A percentile compares a stretch with the other conserved stretches of the same genome.
phyloP scores from a whole-genome alignment of 192 early-diverging fungal species.

The Umbelopsis vinacea region DNA sequence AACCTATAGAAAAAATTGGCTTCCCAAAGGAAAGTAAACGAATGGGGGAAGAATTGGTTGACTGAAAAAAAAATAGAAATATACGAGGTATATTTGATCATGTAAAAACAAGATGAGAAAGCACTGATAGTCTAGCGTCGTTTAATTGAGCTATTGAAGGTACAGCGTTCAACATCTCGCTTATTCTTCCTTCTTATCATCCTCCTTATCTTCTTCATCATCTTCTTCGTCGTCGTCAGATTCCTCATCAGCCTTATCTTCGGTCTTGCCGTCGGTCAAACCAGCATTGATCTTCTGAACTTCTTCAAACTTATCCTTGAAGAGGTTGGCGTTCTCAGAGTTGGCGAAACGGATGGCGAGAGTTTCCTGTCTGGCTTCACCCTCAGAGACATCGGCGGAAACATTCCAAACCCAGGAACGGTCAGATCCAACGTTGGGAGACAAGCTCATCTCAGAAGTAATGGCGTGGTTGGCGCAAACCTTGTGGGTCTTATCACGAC shows the following conservation, averaged over 20 bases:
- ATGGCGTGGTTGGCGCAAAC: conserved; percentile 99
- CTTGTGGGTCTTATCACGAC: conserved; percentile 98
- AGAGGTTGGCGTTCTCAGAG: conserved; percentile 92
- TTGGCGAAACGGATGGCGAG: conserved; percentile 97
- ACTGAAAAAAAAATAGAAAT: not conserved
- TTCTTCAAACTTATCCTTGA: conserved; percentile 86
- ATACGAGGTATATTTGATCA: not conserved
- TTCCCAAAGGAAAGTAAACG: not conserved
- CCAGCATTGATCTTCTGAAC: conserved; percentile 62
- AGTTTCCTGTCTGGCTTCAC: conserved; percentile 78
- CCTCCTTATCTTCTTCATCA: conserved; percentile 23
- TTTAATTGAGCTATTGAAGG: too few species aligned
- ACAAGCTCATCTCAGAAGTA: conserved; percentile 84
- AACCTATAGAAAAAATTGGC: not conserved
- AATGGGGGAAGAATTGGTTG: not conserved
- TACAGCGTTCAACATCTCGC: too few species aligned
- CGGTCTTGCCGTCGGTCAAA: conserved; percentile 38
- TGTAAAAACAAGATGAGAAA: not conserved
- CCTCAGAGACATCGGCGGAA: conserved; percentile 89
- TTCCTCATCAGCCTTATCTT: conserved; percentile 47
- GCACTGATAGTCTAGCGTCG: too few species aligned
- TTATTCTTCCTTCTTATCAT: not conserved
- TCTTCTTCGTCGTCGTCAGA: conserved; percentile 35
- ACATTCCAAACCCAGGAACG: conserved; percentile 99
- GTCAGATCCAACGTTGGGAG: conserved; percentile 96